Base-by-base conservation (phyloP, 106 monocot species). In the Dendrobium chrysotoxum region DNA sequence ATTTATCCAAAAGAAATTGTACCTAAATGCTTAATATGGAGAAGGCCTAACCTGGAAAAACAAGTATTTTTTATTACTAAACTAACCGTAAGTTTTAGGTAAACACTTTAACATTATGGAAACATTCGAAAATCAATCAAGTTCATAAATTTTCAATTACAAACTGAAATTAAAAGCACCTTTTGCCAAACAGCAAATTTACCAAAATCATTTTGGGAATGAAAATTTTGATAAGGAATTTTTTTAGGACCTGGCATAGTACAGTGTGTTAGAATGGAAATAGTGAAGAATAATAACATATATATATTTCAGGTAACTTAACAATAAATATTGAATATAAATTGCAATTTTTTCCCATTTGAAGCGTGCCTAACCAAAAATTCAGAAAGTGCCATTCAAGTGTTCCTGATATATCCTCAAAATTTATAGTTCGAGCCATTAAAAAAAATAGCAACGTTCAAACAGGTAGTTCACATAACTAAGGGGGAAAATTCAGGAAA, bases 141-240 rank as follows among this genome's bases (percentile, higher is more conserved):
- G 70, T 70, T 70, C 28, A 70, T 35, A 70, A 70, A 67, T 67
- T 67, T 26, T 67, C 55, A 28, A 67, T 25, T 67, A 20, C 66
- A 67, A 8, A 5, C 66, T 10, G 28, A 26, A 28, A 67, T 67
- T 9, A 67, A 67, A 67, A 25, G 66, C 66, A 67, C 28, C 66
- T 67, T 67, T 67, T 67, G 66, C 6, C 66, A 67, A 26, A 1
- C 66, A 67, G 18, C 26, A 67, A 67, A 67, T 67, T 28, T 9
- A 12, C 26, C 26, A 66, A 66, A 20, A 23, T 10, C 28, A 10
- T 67, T 25, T 67, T 26, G 20, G 28, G 66, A 67, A 67, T 26
- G 28, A 57, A 67, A 28, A 67, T 67, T 28, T 28, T 67, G 66
- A 67, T 28, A 28, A 67, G 66, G 28, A 67, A 28, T 12, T 67